A percentile compares a stretch with the other conserved stretches of the same genome.
Conservation (phyloP, 2,329 filamentous ascomycete genomes). For the Daldinia sp. region DNA sequence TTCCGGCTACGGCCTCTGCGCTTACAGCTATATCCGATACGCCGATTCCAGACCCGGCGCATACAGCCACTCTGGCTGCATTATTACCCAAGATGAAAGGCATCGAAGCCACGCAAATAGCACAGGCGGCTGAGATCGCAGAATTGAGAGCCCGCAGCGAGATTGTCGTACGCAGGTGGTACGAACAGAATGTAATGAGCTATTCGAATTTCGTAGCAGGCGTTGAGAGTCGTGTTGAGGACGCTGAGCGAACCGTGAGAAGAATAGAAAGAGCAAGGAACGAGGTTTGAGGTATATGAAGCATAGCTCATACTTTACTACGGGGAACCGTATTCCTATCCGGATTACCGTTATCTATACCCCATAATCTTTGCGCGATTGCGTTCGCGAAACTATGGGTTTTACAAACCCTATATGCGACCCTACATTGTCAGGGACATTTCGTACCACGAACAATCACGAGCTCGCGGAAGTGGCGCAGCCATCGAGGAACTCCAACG, state of each 20-base stretch:
- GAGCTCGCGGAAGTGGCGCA: background rate
- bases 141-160: constrained; percentile 71
- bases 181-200: constrained; percentile 74
- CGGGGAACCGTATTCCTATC: background rate
- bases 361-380: too few species aligned
- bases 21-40: constrained; percentile 65
- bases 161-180: constrained; percentile 71
- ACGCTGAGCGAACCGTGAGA: constrained; percentile 70
- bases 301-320: background rate
- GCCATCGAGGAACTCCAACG: background rate
- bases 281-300: constrained; percentile 47
- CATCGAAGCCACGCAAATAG: constrained; percentile 66
- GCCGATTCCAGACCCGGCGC: constrained; percentile 62
- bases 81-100: constrained; percentile 69
- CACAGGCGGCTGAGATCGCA: constrained; percentile 69
- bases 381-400: background rate
- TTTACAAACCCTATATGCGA: background rate
- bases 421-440: background rate
- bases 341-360: background rate
- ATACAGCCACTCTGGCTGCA: constrained; percentile 64
- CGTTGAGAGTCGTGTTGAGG: constrained; percentile 72
- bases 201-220: constrained; percentile 75
- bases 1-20: constrained; percentile 63
- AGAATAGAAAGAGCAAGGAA: constrained; percentile 68
- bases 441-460: background rate